Evolutionary conservation across 2,329 filamentous ascomycete species (phyloP), one percentile per base, ranked within the genome.

Genomic region (Epicoccum sorghinum): DNA sequence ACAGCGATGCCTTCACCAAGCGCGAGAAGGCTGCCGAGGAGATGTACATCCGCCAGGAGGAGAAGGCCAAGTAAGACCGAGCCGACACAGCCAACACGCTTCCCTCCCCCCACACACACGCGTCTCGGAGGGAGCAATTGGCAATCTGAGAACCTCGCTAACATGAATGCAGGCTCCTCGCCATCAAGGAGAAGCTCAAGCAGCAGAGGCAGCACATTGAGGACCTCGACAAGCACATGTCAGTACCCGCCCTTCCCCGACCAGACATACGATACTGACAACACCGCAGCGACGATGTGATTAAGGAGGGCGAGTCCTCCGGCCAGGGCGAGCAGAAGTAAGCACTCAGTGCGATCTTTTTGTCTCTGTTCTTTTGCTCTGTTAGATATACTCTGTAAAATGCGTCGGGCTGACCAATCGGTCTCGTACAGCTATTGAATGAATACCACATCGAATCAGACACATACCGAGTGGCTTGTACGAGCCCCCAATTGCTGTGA

Each of bases 21-120:
- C 91, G 95, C 68, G 95, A 99, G 80, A 85, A 88, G 74, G 93
- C 93, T 65, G 83, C 81, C 74, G 95, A 98, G 81, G 88, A 92
- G 76, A 85, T 86, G 67, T 90, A 89, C 79, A 92, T 99, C 79
- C 86, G 86, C 70, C 82, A 89, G 80, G 90, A 92, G 74, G 95
- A 98, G 85, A 86, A 87, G 80, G 87, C 93, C 81, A 97, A 96
- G 91, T 77, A 68, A 62, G 72, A 65, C 18, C 23, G 14, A 49
- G 39, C 32, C 47, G 13, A 9, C 47, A 43, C 33, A 24, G 41
- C 43, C 36, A 42, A 37, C 6, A 22, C 13, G 23, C 32, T 42
- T 33, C 8, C 10, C 13, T 12, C 13, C 37, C 32, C 32, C 9
- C 7, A 13, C 32, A 9, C 32, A 9, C 23, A 38, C n/a, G 35